phyloP scores from a whole-genome alignment of 129 eudicot species.

The Erigeron canadensis region DNA sequence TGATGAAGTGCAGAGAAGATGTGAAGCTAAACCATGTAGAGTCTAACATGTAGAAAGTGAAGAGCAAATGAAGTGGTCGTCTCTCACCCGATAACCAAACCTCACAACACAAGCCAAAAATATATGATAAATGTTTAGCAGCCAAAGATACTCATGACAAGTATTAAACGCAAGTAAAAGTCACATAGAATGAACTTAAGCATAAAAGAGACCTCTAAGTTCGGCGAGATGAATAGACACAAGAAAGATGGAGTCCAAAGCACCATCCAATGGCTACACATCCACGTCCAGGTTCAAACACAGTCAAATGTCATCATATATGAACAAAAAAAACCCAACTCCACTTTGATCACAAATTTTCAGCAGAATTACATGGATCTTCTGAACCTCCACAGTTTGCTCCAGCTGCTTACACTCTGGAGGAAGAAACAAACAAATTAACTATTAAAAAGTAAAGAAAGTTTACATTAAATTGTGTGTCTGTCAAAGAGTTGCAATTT shows the following conservation, averaged over 20 bases:
- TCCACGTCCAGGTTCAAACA: background rate
- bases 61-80: background rate
- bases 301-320: constrained; percentile 28
- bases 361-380: constrained; percentile 9
- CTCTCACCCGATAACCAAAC: constrained; percentile 22
- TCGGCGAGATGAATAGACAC: constrained; percentile 13
- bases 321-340: constrained; percentile 22
- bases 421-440: background rate
- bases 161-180: constrained; percentile 7
- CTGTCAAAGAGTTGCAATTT: background rate
- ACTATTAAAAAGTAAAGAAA: background rate
- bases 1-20: constrained; percentile 23
- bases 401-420: constrained; percentile 31
- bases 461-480: background rate
- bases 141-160: background rate
- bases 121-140: constrained; percentile 14
- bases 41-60: background rate
- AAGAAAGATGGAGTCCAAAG: constrained; percentile 26
- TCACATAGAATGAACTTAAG: background rate
- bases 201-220: constrained; percentile 42
- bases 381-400: background rate
- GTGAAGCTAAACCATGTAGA: constrained; percentile 1
- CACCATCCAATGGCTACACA: constrained; percentile 29
- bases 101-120: constrained; percentile 19
- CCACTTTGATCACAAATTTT: constrained; percentile 19